Evolutionary conservation across 345 rosid genomes (phyloP).

Genomic region (Odontarrhena argentea): DNA sequence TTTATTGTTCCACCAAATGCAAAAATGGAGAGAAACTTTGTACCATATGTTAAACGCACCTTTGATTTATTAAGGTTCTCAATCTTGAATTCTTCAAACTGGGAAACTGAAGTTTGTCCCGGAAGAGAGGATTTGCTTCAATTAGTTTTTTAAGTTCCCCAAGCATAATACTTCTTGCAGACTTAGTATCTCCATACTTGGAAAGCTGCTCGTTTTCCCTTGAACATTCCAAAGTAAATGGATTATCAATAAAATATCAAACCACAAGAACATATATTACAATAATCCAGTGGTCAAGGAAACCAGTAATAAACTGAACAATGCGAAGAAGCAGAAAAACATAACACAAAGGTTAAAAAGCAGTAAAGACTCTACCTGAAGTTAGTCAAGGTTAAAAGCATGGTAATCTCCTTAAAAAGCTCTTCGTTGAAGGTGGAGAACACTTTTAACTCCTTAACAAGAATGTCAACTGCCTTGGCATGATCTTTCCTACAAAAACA

Average conservation of each 20-base stretch:
- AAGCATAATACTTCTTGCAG: constrained; percentile 51
- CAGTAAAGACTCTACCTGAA: constrained; percentile 40
- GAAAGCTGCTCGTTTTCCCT: constrained; percentile 56
- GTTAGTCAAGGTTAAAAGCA: constrained; percentile 49
- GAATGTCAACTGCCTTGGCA: constrained; percentile 51
- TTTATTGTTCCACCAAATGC: constrained; percentile 9
- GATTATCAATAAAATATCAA: not conserved
- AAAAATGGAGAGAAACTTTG: not conserved
- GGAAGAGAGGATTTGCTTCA: constrained; percentile 52
- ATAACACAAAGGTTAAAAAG: not conserved
- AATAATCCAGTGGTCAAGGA: constrained; percentile 9
- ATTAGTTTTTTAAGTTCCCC: constrained; percentile 52
- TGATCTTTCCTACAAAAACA: constrained; percentile 40
- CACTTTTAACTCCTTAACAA: constrained; percentile 48
- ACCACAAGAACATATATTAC: constrained; percentile 12
- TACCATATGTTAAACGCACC: constrained; percentile 32
- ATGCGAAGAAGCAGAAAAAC: constrained; percentile 7
- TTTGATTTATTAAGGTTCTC: constrained; percentile 55
- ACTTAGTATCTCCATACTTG: constrained; percentile 55
- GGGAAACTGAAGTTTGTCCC: constrained; percentile 57
- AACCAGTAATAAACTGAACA: constrained; percentile 9
- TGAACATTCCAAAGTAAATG: constrained; percentile 4
- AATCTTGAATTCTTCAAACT: constrained; percentile 53
- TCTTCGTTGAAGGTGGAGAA: constrained; percentile 51
- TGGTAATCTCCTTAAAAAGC: constrained; percentile 50